phyloP scores from a whole-genome alignment of 345 rosid genomes.

The Melastoma malabathricum region DNA sequence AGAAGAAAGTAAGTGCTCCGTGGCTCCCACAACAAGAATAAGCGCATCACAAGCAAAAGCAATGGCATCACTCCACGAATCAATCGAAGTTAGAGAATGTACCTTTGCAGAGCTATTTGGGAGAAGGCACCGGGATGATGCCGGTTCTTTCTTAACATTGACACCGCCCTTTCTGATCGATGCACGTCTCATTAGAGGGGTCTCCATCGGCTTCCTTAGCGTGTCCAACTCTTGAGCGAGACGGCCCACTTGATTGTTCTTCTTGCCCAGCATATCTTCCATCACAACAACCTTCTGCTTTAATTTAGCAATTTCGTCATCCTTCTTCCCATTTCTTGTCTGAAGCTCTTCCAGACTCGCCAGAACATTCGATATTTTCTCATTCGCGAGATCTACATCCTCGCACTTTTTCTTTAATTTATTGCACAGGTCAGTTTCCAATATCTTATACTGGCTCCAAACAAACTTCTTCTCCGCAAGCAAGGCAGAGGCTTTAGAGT shows the following conservation, averaged over 20 bases:
- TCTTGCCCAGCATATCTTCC: slow-evolving; percentile 36
- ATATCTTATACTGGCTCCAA: slow-evolving; percentile 52
- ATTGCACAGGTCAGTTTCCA: slow-evolving; percentile 34
- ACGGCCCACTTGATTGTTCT: slow-evolving; percentile 28
- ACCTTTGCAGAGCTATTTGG: slow-evolving; percentile 35
- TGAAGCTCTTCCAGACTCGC: slow-evolving; percentile 45
- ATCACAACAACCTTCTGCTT: slow-evolving; percentile 30
- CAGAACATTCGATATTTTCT: slow-evolving; percentile 42
- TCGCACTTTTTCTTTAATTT: slow-evolving; percentile 43
- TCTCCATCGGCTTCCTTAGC: slow-evolving; percentile 28
- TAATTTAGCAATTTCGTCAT: slow-evolving; percentile 38
- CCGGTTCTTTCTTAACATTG: slow-evolving; percentile 26
- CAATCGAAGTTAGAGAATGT: slow-evolving; percentile 4
- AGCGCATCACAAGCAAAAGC: too few species aligned
- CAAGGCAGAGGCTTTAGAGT: slow-evolving; percentile 36
- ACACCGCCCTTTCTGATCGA: slow-evolving; percentile 10
- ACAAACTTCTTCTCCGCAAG: slow-evolving; percentile 51
- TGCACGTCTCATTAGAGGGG: slow-evolving; percentile 31
- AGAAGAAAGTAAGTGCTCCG: too few species aligned
- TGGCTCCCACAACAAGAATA: too few species aligned
- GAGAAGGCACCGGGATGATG: slow-evolving; percentile 12
- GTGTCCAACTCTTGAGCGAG: slow-evolving; percentile 38
- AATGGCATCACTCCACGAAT: background rate
- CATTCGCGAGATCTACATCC: slow-evolving; percentile 44
- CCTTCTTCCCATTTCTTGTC: slow-evolving; percentile 43